Evolutionary conservation across 2,329 filamentous ascomycete species (phyloP).

Genomic region (Penicillium crustosum): DNA sequence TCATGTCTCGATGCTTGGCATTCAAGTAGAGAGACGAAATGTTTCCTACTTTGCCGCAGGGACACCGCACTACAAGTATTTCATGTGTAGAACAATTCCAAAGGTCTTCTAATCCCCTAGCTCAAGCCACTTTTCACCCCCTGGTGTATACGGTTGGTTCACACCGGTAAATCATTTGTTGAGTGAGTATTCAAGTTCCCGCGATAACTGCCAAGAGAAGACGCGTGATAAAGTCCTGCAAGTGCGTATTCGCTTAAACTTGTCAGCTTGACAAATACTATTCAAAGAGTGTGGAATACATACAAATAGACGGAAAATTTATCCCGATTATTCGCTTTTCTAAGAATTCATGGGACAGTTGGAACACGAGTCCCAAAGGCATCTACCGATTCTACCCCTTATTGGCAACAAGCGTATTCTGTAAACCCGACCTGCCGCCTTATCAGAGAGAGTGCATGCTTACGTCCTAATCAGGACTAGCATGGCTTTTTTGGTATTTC

Average conservation of each 20-base stretch:
- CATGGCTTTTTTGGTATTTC: too few relatives aligned
- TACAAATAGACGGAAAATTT: not conserved
- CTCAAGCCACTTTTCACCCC: too few relatives aligned
- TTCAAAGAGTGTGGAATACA: not conserved
- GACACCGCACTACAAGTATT: not conserved
- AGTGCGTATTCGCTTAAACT: conserved; percentile 6
- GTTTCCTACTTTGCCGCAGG: too few relatives aligned
- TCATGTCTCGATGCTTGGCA: not conserved
- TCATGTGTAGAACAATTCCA: not conserved
- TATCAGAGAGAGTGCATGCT: too few relatives aligned
- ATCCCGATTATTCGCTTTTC: too few relatives aligned
- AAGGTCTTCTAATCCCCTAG: not conserved
- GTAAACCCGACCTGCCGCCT: not conserved
- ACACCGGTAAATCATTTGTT: too few relatives aligned
- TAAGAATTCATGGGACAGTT: not conserved
- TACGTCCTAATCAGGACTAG: too few relatives aligned
- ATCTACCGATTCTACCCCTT: too few relatives aligned
- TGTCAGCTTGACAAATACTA: not conserved
- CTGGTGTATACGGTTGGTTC: too few relatives aligned
- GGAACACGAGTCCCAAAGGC: not conserved
- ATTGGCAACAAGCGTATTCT: not conserved
- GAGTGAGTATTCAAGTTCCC: not conserved
- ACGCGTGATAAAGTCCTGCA: not conserved
- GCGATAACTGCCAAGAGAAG: not conserved
- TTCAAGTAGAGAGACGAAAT: too few relatives aligned